These are phyloP conservation scores for Cicer cuneatum DNA, from an alignment of 306 rosid genomes.

Conservation along the genomic window DNA sequence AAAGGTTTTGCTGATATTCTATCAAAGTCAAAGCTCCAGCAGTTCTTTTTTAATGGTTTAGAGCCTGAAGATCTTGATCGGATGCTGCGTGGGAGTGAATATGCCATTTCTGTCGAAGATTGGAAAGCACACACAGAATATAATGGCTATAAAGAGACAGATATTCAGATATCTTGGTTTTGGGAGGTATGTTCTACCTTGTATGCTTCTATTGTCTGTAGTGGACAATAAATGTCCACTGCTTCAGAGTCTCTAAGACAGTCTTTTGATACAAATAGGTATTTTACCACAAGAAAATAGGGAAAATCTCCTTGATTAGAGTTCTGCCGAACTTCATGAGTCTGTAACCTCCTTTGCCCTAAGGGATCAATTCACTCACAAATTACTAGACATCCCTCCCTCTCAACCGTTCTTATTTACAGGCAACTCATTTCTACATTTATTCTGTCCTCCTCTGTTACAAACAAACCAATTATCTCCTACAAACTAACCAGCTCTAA, in stretches of 20 bases:
- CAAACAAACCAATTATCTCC: not conserved
- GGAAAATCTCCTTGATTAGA: not conserved
- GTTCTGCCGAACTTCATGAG: not conserved
- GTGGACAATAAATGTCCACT: conserved; percentile 21
- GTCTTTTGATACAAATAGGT: not conserved
- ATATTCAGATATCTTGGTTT: conserved; percentile 88
- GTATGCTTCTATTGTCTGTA: not conserved
- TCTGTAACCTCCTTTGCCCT: not conserved
- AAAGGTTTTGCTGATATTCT: conserved; percentile 88
- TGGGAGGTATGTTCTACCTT: conserved; percentile 75
- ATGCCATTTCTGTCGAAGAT: conserved; percentile 72
- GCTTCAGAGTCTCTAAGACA: not conserved
- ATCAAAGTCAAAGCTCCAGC: conserved; percentile 47
- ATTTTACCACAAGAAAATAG: conserved; percentile 2
- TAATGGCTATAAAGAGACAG: conserved; percentile 83
- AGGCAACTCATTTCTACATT: not conserved
- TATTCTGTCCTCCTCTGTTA: not conserved
- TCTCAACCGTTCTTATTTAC: not conserved
- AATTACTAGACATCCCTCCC: not conserved
- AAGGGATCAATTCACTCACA: not conserved
- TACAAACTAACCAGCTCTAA: not conserved
- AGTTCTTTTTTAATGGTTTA: conserved; percentile 68
- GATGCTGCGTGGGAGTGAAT: conserved; percentile 88
- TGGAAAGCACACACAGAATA: conserved; percentile 93
- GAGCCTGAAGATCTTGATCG: conserved; percentile 91